Evolutionary conservation across 192 early-diverging fungal species (phyloP), one percentile per base, ranked within the genome.

Genomic region (Spizellomyces punctatus): DNA sequence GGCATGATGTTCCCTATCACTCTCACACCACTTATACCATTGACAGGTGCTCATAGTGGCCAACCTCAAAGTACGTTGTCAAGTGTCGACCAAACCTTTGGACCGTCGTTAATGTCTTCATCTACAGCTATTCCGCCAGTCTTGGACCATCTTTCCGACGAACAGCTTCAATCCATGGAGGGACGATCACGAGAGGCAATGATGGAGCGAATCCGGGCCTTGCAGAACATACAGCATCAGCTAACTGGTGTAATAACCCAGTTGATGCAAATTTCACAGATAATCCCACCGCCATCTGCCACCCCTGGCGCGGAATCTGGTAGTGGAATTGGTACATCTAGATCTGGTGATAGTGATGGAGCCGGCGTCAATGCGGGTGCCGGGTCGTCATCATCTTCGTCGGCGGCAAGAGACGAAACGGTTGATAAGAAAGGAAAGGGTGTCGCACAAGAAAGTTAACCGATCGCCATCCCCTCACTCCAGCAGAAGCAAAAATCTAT

Each of bases 121-220:
- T n/a, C 0, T 4, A 54, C 50, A 54, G 50, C 50, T 54, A 54
- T 54, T n/a, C 50, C 50, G 6, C 59, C 59, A 36, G 73, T 61
- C 12, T 59, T 78, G 6, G 80, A 80, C 22, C 68, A 71, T 48
- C 63, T 82, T 14, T 74, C 78, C 10, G 82, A 86, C 65, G 74
- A 68, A 8, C 71, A 86, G 58, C 72, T 86, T 12, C 68, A 66
- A 14, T 17, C 17, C 19, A 60, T 86, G 76, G 82, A 86, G 58
- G 85, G 85, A n/a, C 14, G 48, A n/a, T 73, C 79, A 36, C 75
- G 85, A n/a, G 66, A 72, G n/a, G 73, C 74, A 9, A 65, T 84
- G 6, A 65, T 77, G n/a, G 59, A 49, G 10, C 78, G 85, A 21
- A 66, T 86, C 5, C 41, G 65, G 14, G 80, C 78, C 0, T 42